Evolutionary conservation across 257 asterid genomes (phyloP), one percentile per base, ranked within the genome.

Genomic region (Solanum ahanhuiri): DNA sequence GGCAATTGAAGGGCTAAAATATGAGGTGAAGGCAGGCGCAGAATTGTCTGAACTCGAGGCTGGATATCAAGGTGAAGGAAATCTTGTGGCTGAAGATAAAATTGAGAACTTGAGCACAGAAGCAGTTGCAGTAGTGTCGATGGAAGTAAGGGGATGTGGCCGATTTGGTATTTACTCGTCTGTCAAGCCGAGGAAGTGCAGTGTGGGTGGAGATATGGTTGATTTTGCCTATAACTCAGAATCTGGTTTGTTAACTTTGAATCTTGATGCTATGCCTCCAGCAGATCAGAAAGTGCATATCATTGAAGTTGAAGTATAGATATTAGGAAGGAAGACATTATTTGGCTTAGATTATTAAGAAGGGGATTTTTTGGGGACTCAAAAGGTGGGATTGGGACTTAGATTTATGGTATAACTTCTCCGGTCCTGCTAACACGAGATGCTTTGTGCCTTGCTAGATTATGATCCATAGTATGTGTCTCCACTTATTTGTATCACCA

Each of bases 151-250:
- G 90, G 98, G 98, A 1, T 89, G 97, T 85, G 98, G 98, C 2
- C 88, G 91, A 4, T 93, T 95, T 79, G 98, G 98, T 2, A 94
- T 91, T n/a, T 95, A 94, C 90, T 92, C 98, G 6, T 94, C 96
- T 48, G 63, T 84, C 84, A 92, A 86, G 88, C 98, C 98, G 6
- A 90, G 87, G 31, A 89, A 83, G 83, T 92, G 97, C 83, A 86
- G 2, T 2, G 90, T 91, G 6, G 95, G 89, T 35, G 86, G 93
- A 20, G 60, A 71, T 9, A 77, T 3, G 85, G 93, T 91, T 22
- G 95, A 93, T 17, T 92, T 94, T 58, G 89, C 86, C 14, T 94
- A 93, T 5, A 92, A 93, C 72, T 64, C 87, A 1, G 91, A 54
- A 1, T 90, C 97, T 2, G 98, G 99, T 20, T 88, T 95, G 91